A percentile compares a stretch with the other conserved stretches of the same genome.
phyloP scores from a whole-genome alignment of 139 green algal genomes.

The Chloropicon primus region DNA sequence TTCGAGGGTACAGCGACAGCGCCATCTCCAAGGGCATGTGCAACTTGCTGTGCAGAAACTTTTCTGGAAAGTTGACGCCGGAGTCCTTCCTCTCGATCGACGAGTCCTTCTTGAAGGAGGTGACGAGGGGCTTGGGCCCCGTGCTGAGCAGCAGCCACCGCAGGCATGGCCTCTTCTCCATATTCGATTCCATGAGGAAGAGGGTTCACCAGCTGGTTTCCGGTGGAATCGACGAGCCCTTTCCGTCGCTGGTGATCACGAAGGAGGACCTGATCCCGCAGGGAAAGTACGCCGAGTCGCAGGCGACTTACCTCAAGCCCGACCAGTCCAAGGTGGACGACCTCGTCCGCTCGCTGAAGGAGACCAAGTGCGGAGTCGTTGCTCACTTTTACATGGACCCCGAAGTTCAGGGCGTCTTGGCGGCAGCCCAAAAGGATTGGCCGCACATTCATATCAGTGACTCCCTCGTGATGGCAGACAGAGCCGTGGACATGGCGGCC shows the following conservation, averaged over 20 bases:
- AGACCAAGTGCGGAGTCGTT: slow-evolving; percentile 92
- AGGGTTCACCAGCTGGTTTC: slow-evolving; percentile 30
- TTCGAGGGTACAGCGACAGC: background rate
- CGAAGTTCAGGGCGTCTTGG: slow-evolving; percentile 84
- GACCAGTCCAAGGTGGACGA: slow-evolving; percentile 23
- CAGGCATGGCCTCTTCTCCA: slow-evolving; percentile 62
- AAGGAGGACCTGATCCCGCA: slow-evolving; percentile 30
- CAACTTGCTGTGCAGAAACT: slow-evolving; percentile 9
- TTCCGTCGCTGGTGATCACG: slow-evolving; percentile 77
- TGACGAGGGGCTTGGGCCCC: slow-evolving; percentile 26
- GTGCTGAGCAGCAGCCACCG: slow-evolving; percentile 45
- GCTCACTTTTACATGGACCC: slow-evolving; percentile 99
- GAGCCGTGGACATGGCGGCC: slow-evolving; percentile 35
- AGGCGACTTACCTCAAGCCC: slow-evolving; percentile 48
- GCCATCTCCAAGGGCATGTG: background rate
- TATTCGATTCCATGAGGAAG: slow-evolving; percentile 63
- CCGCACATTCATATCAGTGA: slow-evolving; percentile 91
- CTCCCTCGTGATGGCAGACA: slow-evolving; percentile 68
- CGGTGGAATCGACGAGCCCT: slow-evolving; percentile 19
- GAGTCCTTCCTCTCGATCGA: slow-evolving; percentile 16
- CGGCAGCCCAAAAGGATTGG: slow-evolving; percentile 55
- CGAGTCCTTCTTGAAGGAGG: slow-evolving; percentile 10
- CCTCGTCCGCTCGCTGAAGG: slow-evolving; percentile 43
- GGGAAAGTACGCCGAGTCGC: background rate
- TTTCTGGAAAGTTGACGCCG: background rate